A percentile compares a stretch with the other conserved stretches of the same genome.
These are phyloP conservation scores for Boletus subcaerulescens DNA, from an alignment of 768 basidiomycete species.

Conservation along the genomic window DNA sequence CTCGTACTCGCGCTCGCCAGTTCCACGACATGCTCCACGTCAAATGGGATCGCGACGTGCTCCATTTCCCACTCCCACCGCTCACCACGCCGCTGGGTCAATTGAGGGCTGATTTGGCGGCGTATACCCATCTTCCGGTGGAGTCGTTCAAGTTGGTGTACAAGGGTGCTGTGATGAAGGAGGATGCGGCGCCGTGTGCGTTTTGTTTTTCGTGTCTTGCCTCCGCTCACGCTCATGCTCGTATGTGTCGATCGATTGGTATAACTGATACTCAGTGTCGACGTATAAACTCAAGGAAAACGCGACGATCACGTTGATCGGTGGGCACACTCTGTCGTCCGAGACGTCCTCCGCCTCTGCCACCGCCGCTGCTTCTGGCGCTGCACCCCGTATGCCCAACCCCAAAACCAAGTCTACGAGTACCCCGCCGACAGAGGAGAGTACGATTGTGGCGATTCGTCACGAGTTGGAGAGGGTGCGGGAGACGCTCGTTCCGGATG, in stretches of 20 bases:
- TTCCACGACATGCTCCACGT: conserved; percentile 39
- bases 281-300: conserved; percentile 70
- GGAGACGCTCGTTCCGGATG: conserved; percentile 49
- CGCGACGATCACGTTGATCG: conserved; percentile 70
- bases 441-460: conserved; percentile 34
- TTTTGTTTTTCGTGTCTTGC: conserved; percentile 14
- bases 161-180: conserved; percentile 88
- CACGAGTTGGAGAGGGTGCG: conserved; percentile 49
- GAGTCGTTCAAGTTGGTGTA: conserved; percentile 83
- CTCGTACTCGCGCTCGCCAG: conserved; percentile 5
- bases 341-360: not conserved
- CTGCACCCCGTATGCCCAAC: not conserved
- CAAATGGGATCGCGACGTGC: conserved; percentile 50
- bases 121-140: conserved; percentile 68
- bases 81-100: conserved; percentile 54
- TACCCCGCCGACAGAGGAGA: conserved; percentile 37
- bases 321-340: conserved; percentile 34
- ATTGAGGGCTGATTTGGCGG: conserved; percentile 61
- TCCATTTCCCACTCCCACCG: conserved; percentile 55
- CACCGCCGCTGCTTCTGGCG: not conserved
- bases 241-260: not conserved
- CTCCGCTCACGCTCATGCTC: not conserved
- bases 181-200: conserved; percentile 65
- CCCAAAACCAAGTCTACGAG: too few relatives aligned
- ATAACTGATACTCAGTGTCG: conserved; percentile 50